A percentile compares a stretch with the other conserved stretches of the same genome.
Conservation (phyloP, 305 asterid species). For the Fraxinus sp. region DNA sequence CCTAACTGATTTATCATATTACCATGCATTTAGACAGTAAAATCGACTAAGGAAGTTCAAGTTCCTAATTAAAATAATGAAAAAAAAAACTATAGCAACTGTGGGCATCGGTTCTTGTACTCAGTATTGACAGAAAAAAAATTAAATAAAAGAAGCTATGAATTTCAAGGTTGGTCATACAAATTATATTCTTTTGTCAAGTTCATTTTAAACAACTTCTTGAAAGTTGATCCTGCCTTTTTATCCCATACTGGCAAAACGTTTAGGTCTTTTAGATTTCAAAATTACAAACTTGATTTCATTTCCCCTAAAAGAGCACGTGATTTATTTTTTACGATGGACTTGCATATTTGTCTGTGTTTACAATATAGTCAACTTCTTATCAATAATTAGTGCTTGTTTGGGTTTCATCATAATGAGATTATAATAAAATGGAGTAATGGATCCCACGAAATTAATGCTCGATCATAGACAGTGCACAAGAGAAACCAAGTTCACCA, state of each 20-base stretch:
- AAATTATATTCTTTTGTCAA: neutral
- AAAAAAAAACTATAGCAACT: neutral
- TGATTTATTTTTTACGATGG: neutral
- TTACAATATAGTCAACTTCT: neutral
- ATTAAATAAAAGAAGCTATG: neutral
- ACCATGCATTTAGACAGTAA: neutral
- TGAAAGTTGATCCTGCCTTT: neutral
- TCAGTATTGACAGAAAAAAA: neutral
- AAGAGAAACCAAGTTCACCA: neutral
- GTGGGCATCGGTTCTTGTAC: neutral
- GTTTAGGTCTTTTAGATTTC: neutral
- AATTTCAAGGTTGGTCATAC: neutral
- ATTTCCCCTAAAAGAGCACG: neutral
- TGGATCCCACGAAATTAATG: neutral
- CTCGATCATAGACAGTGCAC: neutral
- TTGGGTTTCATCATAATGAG: neutral
- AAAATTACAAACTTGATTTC: neutral
- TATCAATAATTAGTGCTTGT: neutral
- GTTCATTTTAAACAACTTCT: neutral
- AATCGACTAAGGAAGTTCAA: neutral
- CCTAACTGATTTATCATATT: neutral
- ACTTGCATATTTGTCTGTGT: neutral
- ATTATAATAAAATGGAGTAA: neutral
- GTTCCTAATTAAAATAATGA: neutral
- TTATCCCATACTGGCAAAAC: neutral